Percentiles rank a stretch among this genome's conserved stretches.
Conservation (phyloP, 805 yeast species). For the Candida vaughaniae region DNA sequence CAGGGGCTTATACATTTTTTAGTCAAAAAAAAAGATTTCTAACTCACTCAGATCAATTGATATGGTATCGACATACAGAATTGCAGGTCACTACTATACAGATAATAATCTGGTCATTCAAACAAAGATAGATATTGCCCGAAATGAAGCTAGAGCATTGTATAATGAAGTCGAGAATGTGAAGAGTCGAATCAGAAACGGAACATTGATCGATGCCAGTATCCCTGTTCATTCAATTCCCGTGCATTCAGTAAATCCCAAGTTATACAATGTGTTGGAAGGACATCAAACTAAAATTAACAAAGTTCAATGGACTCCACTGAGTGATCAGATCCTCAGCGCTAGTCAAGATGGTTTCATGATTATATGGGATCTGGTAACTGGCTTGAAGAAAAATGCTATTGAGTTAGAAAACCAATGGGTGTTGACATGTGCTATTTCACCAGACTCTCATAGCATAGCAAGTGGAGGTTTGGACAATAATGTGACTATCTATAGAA, state of each 20-base stretch:
- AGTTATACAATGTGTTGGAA: conserved; percentile 37
- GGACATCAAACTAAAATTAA: conserved; percentile 78
- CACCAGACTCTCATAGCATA: conserved; percentile 62
- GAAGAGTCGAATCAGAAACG: conserved; percentile 44
- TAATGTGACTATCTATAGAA: conserved; percentile 65
- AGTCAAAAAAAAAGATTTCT: too few species aligned
- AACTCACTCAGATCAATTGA: too few species aligned
- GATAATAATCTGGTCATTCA: too few species aligned
- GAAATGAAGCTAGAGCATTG: conserved; percentile 46
- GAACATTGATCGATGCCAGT: conserved; percentile 42
- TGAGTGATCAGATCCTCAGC: conserved; percentile 59
- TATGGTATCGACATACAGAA: too few species aligned
- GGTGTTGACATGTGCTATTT: conserved; percentile 72
- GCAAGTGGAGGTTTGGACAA: conserved; percentile 87
- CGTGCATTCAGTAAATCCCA: conserved; percentile 22
- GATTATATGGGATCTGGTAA: conserved; percentile 76
- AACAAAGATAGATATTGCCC: conserved; percentile 27
- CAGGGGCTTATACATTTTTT: too few species aligned
- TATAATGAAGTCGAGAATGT: conserved; percentile 49
- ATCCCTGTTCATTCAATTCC: conserved; percentile 32
- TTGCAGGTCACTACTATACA: too few species aligned
- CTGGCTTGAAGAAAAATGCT: conserved; percentile 70
- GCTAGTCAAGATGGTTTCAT: conserved; percentile 87
- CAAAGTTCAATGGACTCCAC: conserved; percentile 65
- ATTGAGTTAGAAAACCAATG: conserved; percentile 74